Evolutionary conservation across 2,329 filamentous ascomycete species (phyloP), one percentile per base, ranked within the genome.

Genomic region (Teratosphaeria gauchensis): DNA sequence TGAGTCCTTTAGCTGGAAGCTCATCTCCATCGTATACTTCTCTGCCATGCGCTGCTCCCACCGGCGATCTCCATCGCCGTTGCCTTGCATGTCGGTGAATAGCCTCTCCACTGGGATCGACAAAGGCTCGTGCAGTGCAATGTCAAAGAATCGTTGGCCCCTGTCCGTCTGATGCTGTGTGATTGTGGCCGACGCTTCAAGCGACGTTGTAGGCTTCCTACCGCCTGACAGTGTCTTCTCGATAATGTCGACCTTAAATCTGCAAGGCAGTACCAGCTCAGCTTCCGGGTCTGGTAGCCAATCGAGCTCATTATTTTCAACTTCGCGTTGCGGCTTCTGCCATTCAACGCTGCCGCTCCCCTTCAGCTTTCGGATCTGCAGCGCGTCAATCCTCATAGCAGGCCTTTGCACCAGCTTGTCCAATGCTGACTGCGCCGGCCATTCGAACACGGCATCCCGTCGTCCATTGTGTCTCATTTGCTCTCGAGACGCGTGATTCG

Each of bases 1-100:
- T 21, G 70, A 67, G 38, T 71, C 62, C 16, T 60, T 55, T 56
- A 71, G 67, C n/a, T 64, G 65, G 30, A 75, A 63, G 9, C 48
- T 51, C 5, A 74, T 57, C 3, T 68, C 62, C 42, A 70, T 55
- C 28, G 54, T 59, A 51, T 66, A 68, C 19, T 62, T 60, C 14
- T 59, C 54, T n/a, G 61, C 59, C n/a, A 67, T 54, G 6, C 55
- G 58, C 28, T 61, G 59, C 55, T 64, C 64, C 66, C 67, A 69
- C 16, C 38, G 30, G 38, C 54, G 54, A 30, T 38, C 56, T 8
- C 61, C 63, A 35, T 63, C 54, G n/a, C 9, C 55, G 31, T 61
- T 58, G 11, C 56, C 58, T 14, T 64, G 63, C 51, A 51, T 60
- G 19, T 56, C 53, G 21, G 61, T 53, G 31, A 60, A 54, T 9